Percentiles rank a stretch among this genome's conserved stretches.
These are phyloP conservation scores for Debaryomycetaceae sp. DNA, from an alignment of 1,139 yeast genomes.

Conservation along the genomic window DNA sequence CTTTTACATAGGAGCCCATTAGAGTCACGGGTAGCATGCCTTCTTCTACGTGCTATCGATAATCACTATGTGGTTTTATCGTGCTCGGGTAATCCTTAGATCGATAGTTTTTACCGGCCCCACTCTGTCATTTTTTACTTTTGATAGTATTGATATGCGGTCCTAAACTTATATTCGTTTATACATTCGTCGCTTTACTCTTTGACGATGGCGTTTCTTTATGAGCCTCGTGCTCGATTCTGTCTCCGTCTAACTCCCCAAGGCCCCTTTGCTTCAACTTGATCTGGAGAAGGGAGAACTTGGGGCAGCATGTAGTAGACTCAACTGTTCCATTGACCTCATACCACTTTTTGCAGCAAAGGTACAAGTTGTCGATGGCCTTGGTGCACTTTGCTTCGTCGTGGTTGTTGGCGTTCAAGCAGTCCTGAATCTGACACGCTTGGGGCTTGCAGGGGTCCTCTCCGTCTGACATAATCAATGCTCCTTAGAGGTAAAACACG, in stretches of 20 bases:
- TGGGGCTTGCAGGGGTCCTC: constrained; percentile 57
- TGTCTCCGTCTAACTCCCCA: constrained; percentile 51
- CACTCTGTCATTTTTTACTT: constrained; percentile 53
- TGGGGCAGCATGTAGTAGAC: constrained; percentile 66
- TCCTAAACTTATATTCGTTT: constrained; percentile 56
- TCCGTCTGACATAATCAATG: background rate
- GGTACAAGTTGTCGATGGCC: constrained; percentile 54
- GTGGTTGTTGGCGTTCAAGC: constrained; percentile 49
- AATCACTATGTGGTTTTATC: constrained; percentile 47
- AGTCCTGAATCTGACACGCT: constrained; percentile 70
- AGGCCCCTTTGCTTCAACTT: constrained; percentile 54
- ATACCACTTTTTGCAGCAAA: constrained; percentile 58
- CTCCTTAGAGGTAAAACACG: background rate
- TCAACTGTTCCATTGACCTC: constrained; percentile 47
- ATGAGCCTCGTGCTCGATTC: constrained; percentile 20
- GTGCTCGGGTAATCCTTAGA: constrained; percentile 96
- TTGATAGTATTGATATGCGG: constrained; percentile 58
- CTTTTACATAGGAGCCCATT: constrained; percentile 77
- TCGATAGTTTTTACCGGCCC: constrained; percentile 56
- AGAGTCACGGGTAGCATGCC: constrained; percentile 78
- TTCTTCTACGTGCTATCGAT: constrained; percentile 48
- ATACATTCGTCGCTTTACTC: background rate
- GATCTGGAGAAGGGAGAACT: constrained; percentile 47
- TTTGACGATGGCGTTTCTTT: background rate
- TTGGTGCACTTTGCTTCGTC: constrained; percentile 61